Evolutionary conservation across 352 stramenopile genomes (phyloP), one percentile per base, ranked within the genome.

Genomic region (Proteromonas lacertae): DNA sequence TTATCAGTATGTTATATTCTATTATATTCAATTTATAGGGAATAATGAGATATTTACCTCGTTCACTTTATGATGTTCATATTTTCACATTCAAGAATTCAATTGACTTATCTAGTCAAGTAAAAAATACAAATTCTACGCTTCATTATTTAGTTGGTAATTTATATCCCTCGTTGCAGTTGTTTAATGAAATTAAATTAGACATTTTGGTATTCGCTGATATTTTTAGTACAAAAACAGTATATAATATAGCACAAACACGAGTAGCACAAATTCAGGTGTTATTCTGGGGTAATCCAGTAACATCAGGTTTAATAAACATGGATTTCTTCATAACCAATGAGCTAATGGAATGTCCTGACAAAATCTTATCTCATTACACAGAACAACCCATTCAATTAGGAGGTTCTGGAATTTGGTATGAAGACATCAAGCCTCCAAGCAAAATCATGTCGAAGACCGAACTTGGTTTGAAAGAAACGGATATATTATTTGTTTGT

Each of bases 241-340:
- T 34, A 12, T 48, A 64, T 42, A 64, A 60, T 34, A 29, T 62
- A 1, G 40, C 46, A 2, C 54, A 48, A 23, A 34, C 24, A 2
- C 45, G 60, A 2, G 50, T 65, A 32, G 62, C 62, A 18, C 45
- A 38, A 4, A n/a, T 42, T 14, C 36, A 71, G 47, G 44, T 54
- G 28, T 45, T 57, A 4, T 65, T 69, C 25, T 68, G 60, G 60
- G 62, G 62, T n/a, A 64, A 60, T 36, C 62, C 60, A 7, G 43
- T 67, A 6, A 71, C 55, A 2, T 51, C 47, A 26, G 62, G 54
- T 26, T 44, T 46, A 16, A 16, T 2, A 14, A 1, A 29, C 29
- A 33, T 35, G 40, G 60, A 73, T 44, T 73, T 61, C 35, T 73
- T 71, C 36, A 28, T 73, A 4, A 65, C 55, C 10, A 50, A 46